phyloP scores from a whole-genome alignment of 257 asterid species.

The Solanum phureja region DNA sequence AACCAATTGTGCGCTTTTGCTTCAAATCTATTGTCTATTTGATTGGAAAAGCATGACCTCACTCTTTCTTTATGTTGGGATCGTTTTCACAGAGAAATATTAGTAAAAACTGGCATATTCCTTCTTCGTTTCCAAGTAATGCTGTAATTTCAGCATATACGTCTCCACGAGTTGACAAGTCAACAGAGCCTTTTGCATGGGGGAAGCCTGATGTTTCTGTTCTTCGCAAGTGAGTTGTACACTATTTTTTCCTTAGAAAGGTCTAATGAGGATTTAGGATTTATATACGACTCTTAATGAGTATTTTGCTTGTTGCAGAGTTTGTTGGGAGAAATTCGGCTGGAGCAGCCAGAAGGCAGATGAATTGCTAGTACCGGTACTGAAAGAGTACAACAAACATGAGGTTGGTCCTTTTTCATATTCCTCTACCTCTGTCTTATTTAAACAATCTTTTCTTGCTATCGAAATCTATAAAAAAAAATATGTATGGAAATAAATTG shows the following conservation, averaged over 20 bases:
- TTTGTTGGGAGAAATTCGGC: conserved; percentile 91
- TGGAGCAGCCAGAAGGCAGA: conserved; percentile 79
- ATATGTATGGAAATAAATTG: neutral
- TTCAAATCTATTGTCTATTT: neutral
- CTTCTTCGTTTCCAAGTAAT: conserved; percentile 82
- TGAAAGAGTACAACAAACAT: conserved; percentile 80
- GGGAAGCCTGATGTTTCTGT: conserved; percentile 86
- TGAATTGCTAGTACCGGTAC: conserved; percentile 75
- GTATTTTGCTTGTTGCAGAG: conserved; percentile 24
- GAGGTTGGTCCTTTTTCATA: conserved; percentile 44
- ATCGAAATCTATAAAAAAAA: neutral
- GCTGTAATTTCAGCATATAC: conserved; percentile 76
- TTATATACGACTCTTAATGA: neutral
- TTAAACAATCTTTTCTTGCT: neutral
- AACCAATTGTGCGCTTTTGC: neutral
- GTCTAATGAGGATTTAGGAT: neutral
- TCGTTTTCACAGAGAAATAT: conserved; percentile 66
- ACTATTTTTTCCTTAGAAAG: neutral
- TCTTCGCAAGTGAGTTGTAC: conserved; percentile 75
- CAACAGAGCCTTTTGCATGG: conserved; percentile 77
- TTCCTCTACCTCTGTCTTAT: neutral
- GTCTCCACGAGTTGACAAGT: conserved; percentile 89
- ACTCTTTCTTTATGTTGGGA: neutral
- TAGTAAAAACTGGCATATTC: conserved; percentile 95
- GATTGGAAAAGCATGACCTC: neutral